Evolutionary conservation across 1,284 basidiomycete genomes (phyloP), one percentile per base, ranked within the genome.

Genomic region (Moesziomyces globuligerus): DNA sequence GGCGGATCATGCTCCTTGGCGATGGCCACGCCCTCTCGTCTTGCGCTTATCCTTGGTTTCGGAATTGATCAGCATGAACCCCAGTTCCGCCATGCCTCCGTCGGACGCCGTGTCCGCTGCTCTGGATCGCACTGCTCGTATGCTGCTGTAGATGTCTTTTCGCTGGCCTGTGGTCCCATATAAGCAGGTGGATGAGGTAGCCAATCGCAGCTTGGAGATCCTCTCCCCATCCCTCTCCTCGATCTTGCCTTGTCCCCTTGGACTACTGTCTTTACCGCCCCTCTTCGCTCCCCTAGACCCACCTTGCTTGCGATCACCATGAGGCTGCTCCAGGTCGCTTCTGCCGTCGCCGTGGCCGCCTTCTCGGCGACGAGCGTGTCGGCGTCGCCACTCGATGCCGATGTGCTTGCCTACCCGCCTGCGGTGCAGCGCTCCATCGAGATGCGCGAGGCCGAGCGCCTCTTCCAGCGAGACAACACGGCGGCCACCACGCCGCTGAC

Each of bases 401-500:
- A 39, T 3, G 9, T n/a, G 2, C 36, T 53, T 29, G 34, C 47
- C 44, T 59, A 55, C 26, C 59, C 58, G 3, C 25, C 38, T 4
- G 67, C 45, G 28, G 52, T 70, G 1, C 61, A 51, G 36, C 54
- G 44, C 40, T 43, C 68, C 7, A 34, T 61, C 32, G 39, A 50
- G 24, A 49, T 42, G 10, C 44, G 62, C 8, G 34, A 56, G 9
- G 28, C 28, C 1, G 62, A 71, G 48, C 53, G 56, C 24, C 57
- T 54, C n/a, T 21, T 43, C 3, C 29, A 26, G 3, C 48, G 56
- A 28, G 50, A 53, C 36, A 71, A 56, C 50, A 57, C 48, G 6
- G 61, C 52, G 6, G 15, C 68, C 7, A 48, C 68, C 29, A 49
- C 61, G 4, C 52, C 61, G 13, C 36, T 71, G 20, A 52, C 49